phyloP scores from a whole-genome alignment of 1,284 basidiomycete genomes.

The Leccinum pallidistipes region DNA sequence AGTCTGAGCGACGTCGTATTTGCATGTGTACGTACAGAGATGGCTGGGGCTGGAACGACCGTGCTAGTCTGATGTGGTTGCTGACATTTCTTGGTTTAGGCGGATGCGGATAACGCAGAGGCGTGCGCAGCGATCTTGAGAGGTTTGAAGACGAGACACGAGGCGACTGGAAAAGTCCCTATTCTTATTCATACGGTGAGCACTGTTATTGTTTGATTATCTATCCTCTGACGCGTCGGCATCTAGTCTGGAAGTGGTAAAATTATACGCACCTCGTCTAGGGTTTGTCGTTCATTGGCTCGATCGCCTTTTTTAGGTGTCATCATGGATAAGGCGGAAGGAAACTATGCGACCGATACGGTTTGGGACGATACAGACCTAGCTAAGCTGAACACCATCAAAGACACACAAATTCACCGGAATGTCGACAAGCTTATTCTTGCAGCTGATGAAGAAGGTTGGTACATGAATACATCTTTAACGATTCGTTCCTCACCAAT shows the following conservation, averaged over 20 bases:
- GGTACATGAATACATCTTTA: too few species aligned
- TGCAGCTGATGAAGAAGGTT: slow-evolving; percentile 44
- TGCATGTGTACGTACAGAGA: slow-evolving; percentile 28
- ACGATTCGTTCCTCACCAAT: background rate
- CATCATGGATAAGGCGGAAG: slow-evolving; percentile 36
- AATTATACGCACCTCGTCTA: background rate
- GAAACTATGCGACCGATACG: slow-evolving; percentile 35
- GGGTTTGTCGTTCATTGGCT: background rate
- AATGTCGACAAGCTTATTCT: slow-evolving; percentile 43
- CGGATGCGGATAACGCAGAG: slow-evolving; percentile 42
- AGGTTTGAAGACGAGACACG: slow-evolving; percentile 44
- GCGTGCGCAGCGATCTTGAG: slow-evolving; percentile 46
- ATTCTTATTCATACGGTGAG: slow-evolving; percentile 56
- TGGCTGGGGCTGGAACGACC: background rate
- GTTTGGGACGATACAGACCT: slow-evolving; percentile 44
- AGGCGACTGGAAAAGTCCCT: slow-evolving; percentile 39
- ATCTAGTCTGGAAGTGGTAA: slow-evolving; percentile 27
- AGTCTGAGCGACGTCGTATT: slow-evolving; percentile 38
- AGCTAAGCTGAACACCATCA: slow-evolving; percentile 41
- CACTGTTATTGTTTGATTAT: background rate
- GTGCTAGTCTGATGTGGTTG: background rate
- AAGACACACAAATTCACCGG: slow-evolving; percentile 41
- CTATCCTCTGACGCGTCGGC: background rate
- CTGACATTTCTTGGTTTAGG: slow-evolving; percentile 28
- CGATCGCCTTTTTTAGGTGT: slow-evolving; percentile 21